Evolutionary conservation across 2,329 filamentous ascomycete genomes (phyloP), one percentile per base, ranked within the genome.

Genomic region (Lachnellula arida): DNA sequence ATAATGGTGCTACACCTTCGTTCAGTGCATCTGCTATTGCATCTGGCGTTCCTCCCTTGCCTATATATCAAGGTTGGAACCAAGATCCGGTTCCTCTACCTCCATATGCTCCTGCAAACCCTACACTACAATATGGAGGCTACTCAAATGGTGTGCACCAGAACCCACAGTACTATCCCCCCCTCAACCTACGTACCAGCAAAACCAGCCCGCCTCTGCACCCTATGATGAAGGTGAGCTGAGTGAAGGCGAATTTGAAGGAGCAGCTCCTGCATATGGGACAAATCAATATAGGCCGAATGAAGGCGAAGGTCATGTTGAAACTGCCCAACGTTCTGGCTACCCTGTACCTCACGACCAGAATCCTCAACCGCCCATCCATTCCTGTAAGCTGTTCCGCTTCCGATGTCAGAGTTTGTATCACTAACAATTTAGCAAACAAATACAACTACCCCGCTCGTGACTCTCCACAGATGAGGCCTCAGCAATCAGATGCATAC

Each of bases 211-310:
- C 35, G 53, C 52, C 34, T 8, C 50, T 35, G 62, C 55, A 49
- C 59, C 63, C 35, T 65, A 72, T 25, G 89, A 94, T 66, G 89
- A 95, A 65, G 89, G 88, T 15, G 90, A 95, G 69, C 70, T 94
- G 32, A 88, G 84, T 60, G 89, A 93, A 64, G 81, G 78, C 17
- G 84, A 87, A 63, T 77, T 80, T 49, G 80, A 84, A 49, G 79
- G 49, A 25, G 47, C 49, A 35, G 53, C 49, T 25, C 28, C 44
- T 47, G 15, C 44, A 14, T 63, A 64, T 59, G 57, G 57, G 9
- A 40, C 55, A 25, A 51, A 48, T 46, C 60, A 63, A 15, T 65
- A 61, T 83, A 49, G 51, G 49, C 51, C 49, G n/a, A 63, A 59
- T 53, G 57, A 61, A 54, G 55, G 58, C 4, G 60, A 46, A 19